phyloP scores from a whole-genome alignment of 164 flowering plant genomes.

The Stephania cephalantha region DNA sequence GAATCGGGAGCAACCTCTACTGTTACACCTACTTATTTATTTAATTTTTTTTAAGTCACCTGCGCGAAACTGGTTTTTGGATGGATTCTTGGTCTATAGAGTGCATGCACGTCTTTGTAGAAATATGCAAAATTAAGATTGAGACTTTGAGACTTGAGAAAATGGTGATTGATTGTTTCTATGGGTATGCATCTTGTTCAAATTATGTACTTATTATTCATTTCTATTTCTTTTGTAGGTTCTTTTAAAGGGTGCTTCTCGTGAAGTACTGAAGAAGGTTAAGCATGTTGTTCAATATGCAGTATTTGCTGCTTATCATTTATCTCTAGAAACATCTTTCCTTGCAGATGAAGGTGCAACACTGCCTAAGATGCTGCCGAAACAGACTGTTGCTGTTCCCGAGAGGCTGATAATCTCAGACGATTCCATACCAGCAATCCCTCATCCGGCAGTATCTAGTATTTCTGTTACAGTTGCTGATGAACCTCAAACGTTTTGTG shows the following conservation, averaged over 20 bases:
- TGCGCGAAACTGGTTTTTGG: too few species aligned
- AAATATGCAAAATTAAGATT: neutral
- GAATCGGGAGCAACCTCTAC: too few species aligned
- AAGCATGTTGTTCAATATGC: conserved; percentile 86
- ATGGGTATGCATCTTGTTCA: neutral
- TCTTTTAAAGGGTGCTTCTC: conserved; percentile 57
- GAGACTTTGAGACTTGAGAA: neutral
- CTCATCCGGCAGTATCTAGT: conserved; percentile 19
- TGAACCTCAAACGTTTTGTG: conserved; percentile 11
- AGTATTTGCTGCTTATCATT: conserved; percentile 90
- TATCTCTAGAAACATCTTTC: conserved; percentile 89
- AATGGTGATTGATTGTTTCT: neutral
- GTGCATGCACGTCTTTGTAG: neutral
- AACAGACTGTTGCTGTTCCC: conserved; percentile 31
- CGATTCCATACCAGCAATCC: conserved; percentile 25
- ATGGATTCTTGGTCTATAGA: too few species aligned
- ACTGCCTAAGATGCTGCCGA: conserved; percentile 43
- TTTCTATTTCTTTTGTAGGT: conserved; percentile 41
- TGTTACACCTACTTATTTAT: too few species aligned
- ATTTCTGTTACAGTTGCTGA: conserved; percentile 16
- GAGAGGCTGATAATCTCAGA: conserved; percentile 30
- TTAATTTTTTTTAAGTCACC: too few species aligned
- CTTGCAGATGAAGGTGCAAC: conserved; percentile 97
- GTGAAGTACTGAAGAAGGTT: conserved; percentile 75
- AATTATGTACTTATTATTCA: neutral